These are phyloP conservation scores for Diversispora epigaea DNA, from an alignment of 192 early-diverging fungal genomes.

Conservation along the genomic window DNA sequence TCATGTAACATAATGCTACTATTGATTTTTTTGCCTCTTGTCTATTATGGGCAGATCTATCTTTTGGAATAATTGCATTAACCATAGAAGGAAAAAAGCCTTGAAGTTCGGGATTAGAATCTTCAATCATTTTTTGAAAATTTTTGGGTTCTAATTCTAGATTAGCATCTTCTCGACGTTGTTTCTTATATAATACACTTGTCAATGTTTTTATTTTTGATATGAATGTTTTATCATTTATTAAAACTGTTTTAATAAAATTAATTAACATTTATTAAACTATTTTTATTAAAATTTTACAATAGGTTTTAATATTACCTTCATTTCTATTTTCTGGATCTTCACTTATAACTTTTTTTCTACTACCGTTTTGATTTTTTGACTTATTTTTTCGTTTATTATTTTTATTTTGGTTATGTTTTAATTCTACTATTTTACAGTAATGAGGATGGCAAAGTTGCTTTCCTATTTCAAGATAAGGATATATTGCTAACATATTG, in stretches of 20 bases:
- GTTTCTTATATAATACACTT: background rate
- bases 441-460: no score
- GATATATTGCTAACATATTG: no score
- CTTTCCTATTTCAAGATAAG: no score
- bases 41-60: background rate
- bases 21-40: slow-evolving; percentile 13
- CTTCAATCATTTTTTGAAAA: background rate
- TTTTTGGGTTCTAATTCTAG: background rate
- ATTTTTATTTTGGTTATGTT: no score
- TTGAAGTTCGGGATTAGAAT: background rate
- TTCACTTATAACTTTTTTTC: no score
- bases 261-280: no score
- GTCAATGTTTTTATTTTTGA: background rate
- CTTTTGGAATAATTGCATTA: background rate
- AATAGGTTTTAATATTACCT: no score
- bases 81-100: background rate
- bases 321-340: no score
- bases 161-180: background rate
- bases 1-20: slow-evolving; percentile 1
- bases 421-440: no score
- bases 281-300: no score
- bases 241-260: background rate
- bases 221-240: background rate
- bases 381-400: no score
- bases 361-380: no score